phyloP scores from a whole-genome alignment of 73 alveolate genomes.

The Loxodes magnus region DNA sequence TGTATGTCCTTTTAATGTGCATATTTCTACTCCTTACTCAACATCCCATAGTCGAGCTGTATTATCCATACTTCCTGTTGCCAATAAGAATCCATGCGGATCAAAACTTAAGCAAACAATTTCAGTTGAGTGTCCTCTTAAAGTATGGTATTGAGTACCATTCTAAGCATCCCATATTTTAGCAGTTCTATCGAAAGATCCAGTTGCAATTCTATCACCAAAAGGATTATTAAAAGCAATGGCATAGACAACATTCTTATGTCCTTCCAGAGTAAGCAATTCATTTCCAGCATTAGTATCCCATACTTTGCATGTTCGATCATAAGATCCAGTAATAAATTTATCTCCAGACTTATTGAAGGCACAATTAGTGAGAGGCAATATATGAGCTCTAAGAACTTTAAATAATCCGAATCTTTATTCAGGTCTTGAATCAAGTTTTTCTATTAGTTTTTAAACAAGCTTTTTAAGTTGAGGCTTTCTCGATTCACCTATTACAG shows the following conservation, averaged over 20 bases:
- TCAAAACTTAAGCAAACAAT: slow-evolving; percentile 97
- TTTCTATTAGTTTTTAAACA: slow-evolving; percentile 3
- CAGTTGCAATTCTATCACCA: slow-evolving; percentile 60
- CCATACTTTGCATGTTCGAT: slow-evolving; percentile 99
- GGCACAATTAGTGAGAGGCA: slow-evolving; percentile 99
- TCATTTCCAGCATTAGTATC: slow-evolving; percentile 74
- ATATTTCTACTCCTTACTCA: slow-evolving; percentile 33
- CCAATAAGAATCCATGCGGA: slow-evolving; percentile 59
- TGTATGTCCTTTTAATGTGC: slow-evolving; percentile 39
- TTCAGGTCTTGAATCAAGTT: neutral
- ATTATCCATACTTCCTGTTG: slow-evolving; percentile 97
- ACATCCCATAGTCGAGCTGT: slow-evolving; percentile 93
- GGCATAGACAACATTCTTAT: slow-evolving; percentile 98
- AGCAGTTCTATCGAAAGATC: slow-evolving; percentile 36
- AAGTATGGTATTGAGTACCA: slow-evolving; percentile 92
- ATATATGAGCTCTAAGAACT: slow-evolving; percentile 93
- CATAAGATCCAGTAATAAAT: slow-evolving; percentile 89
- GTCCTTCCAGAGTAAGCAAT: slow-evolving; percentile 91
- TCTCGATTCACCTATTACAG: slow-evolving; percentile 57
- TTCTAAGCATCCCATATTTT: slow-evolving; percentile 98
- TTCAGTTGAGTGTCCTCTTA: slow-evolving; percentile 96
- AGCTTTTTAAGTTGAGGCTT: slow-evolving; percentile 20
- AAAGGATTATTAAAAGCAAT: slow-evolving; percentile 99
- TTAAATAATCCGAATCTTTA: slow-evolving; percentile 81
- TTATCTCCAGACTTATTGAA: slow-evolving; percentile 75